These are phyloP conservation scores for Candida pseudoviswanathii DNA, from an alignment of 1,139 yeast species.

Conservation along the genomic window DNA sequence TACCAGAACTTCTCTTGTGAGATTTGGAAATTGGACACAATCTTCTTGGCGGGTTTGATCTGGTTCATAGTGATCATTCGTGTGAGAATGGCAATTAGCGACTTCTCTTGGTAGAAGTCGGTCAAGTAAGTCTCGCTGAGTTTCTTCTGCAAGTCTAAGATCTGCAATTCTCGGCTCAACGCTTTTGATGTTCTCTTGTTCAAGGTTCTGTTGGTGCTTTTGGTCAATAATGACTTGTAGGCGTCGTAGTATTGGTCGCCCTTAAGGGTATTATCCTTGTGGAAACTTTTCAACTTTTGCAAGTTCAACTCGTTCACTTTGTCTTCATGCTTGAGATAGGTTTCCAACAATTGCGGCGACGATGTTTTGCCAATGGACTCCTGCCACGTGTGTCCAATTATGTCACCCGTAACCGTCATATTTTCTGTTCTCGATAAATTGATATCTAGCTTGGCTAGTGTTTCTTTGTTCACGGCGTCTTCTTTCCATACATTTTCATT, in stretches of 20 bases:
- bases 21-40: conserved; percentile 64
- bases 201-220: conserved; percentile 23
- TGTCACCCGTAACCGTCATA: conserved; percentile 37
- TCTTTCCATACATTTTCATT: conserved; percentile 28
- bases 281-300: conserved; percentile 22
- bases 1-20: conserved; percentile 67
- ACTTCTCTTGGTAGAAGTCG: conserved; percentile 45
- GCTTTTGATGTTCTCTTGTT: conserved; percentile 24
- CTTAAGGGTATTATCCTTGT: conserved; percentile 9
- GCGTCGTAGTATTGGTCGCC: conserved; percentile 25
- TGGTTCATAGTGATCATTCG: conserved; percentile 61
- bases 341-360: conserved; percentile 27
- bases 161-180: conserved; percentile 52
- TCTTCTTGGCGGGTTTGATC: conserved; percentile 53
- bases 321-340: conserved; percentile 38
- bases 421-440: conserved; percentile 17
- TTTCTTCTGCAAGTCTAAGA: conserved; percentile 54
- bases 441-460: conserved; percentile 15
- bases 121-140: conserved; percentile 57
- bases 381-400: conserved; percentile 47
- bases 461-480: conserved; percentile 5
- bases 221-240: conserved; percentile 28
- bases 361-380: conserved; percentile 29
- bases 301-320: conserved; percentile 27
- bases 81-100: conserved; percentile 58